phyloP scores from a whole-genome alignment of 2,329 filamentous ascomycete genomes.

The Annulohypoxylon truncatum region DNA sequence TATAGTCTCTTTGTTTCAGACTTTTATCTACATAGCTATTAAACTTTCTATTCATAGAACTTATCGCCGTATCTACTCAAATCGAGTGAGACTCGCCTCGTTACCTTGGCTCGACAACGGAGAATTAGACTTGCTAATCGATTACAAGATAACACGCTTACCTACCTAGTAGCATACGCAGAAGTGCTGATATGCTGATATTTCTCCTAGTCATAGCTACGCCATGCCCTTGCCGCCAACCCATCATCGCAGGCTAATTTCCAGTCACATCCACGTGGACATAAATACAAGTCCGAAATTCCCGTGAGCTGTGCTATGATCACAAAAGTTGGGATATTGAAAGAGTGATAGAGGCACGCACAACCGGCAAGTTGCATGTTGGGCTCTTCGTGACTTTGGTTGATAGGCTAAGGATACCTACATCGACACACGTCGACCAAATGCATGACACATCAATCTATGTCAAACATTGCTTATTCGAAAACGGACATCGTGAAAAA shows the following conservation, averaged over 20 bases:
- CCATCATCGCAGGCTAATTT: not conserved
- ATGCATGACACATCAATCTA: conserved; percentile 36
- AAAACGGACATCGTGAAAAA: conserved; percentile 17
- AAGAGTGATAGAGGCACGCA: conserved; percentile 36
- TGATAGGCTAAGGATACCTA: conserved; percentile 43
- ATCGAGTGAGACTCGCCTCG: too few relatives aligned
- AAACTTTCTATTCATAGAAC: not conserved
- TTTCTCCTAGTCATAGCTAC: not conserved
- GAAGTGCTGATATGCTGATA: not conserved
- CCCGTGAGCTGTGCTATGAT: not conserved
- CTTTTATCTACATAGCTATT: not conserved
- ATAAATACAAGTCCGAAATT: not conserved
- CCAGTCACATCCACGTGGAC: not conserved
- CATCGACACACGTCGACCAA: conserved; percentile 33
- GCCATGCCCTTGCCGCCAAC: not conserved
- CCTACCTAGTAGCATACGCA: not conserved
- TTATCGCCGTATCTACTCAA: not conserved
- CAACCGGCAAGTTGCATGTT: conserved; percentile 40
- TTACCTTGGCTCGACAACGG: not conserved
- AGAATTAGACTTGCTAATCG: not conserved
- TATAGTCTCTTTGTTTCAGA: not conserved
- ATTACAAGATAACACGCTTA: not conserved
- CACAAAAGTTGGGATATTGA: not conserved
- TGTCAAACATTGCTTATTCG: conserved; percentile 20
- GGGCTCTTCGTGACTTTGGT: conserved; percentile 37